Evolutionary conservation across 2,329 filamentous ascomycete genomes (phyloP), one percentile per base, ranked within the genome.

Genomic region (Colletotrichum tofieldiae): DNA sequence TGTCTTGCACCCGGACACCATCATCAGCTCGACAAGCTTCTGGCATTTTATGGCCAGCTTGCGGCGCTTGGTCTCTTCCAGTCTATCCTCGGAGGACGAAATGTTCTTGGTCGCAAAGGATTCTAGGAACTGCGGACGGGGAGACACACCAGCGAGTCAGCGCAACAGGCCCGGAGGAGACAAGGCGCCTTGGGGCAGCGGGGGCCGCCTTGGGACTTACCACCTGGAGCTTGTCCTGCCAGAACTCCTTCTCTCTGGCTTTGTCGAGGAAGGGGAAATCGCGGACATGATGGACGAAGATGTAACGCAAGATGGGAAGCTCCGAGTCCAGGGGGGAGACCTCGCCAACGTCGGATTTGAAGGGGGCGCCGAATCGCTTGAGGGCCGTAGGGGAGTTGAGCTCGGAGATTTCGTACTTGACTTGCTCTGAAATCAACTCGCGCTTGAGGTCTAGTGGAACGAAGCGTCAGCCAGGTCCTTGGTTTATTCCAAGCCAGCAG

Each of bases 241-340:
- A 99, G 79, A 99, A 99, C 84, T 99, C 96, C 88, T 98, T 98
- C 88, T 99, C 96, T 79, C 91, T 93, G 29, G 96, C 96, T 86
- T 97, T 94, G 83, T 99, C 95, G 75, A 99, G 89, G 80, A 99
- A 99, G 1, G 96, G 96, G 78, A 99, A 99, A 78, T 98, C 97
- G 79, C 96, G 94, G 72, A 99, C 91, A 91, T 98, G 95, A 80
- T 98, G 93, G 66, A 98, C 96, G 80, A 99, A 99, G 79, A 99
- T 98, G 84, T 96, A 98, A 75, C 96, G 91, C 73, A 99, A 87
- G 74, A 99, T 93, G 23, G 96, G 96, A 37, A 99, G 88, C 77
- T 98, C 96, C 2, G 95, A 98, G 79, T 99, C 95, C 72, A 97
- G 89, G 18, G 96, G 96, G 5, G 95, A 93, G 32, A 99, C 93